A percentile compares a stretch with the other conserved stretches of the same genome.
Conservation (phyloP, 2,329 filamentous ascomycete genomes). For the Fusarium nelsonii region DNA sequence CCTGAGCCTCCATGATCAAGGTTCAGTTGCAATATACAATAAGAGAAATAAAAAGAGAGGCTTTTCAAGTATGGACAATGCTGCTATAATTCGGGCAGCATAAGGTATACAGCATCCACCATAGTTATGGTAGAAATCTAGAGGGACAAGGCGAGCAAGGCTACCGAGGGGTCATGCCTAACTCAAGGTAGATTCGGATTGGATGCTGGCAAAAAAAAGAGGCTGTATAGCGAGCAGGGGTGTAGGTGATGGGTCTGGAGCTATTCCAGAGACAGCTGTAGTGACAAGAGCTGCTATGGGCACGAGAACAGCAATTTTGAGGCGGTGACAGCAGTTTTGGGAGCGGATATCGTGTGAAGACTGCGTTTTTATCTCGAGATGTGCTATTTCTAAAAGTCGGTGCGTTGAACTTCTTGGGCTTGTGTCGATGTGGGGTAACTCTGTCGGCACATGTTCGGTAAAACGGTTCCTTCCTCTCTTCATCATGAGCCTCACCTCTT, state of each 20-base stretch:
- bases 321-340: conserved; percentile 37
- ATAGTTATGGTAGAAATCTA: conserved; percentile 53
- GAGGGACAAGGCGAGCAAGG: conserved; percentile 52
- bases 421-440: conserved; percentile 53
- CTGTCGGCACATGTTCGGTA: conserved; percentile 32
- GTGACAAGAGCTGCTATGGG: conserved; percentile 1
- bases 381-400: conserved; percentile 57
- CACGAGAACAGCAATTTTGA: conserved; percentile 10
- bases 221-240: conserved; percentile 27
- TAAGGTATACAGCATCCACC: conserved; percentile 57
- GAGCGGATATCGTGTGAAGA: conserved; percentile 36
- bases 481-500: background rate
- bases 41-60: background rate
- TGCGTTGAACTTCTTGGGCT: conserved; percentile 52
- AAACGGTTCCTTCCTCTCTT: background rate
- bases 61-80: conserved; percentile 46
- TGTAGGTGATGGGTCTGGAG: conserved; percentile 26
- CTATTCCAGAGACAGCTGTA: conserved; percentile 9
- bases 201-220: conserved; percentile 34
- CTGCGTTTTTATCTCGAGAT: conserved; percentile 55
- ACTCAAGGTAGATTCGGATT: conserved; percentile 29
- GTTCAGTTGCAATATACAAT: conserved; percentile 36
- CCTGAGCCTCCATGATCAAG: conserved; percentile 63
- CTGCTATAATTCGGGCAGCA: conserved; percentile 61
- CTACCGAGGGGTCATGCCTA: conserved; percentile 59